Percentiles rank a stretch among this genome's conserved stretches.
These are phyloP conservation scores for Aquilaria agallochum DNA, from an alignment of 441 rosid species.

Conservation along the genomic window DNA sequence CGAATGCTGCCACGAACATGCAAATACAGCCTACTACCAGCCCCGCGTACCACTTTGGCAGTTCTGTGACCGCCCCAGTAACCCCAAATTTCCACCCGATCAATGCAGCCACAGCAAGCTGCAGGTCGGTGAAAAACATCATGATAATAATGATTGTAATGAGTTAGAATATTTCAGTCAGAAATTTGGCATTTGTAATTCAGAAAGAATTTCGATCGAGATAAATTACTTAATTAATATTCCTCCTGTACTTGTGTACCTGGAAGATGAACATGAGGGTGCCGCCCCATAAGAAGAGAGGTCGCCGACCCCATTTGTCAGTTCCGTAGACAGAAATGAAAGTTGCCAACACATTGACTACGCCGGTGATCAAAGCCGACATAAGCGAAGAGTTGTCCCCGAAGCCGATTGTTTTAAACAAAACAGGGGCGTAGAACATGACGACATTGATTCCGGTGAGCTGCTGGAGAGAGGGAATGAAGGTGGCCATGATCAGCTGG, in stretches of 20 bases:
- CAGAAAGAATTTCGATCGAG: too few relatives aligned
- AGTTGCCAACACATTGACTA: neutral
- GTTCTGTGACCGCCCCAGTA: neutral
- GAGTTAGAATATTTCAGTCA: too few relatives aligned
- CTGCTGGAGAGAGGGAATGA: slow-evolving; percentile 5
- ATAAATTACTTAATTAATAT: too few relatives aligned
- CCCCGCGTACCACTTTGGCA: slow-evolving; percentile 15
- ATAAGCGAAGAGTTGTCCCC: neutral
- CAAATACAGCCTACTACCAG: neutral
- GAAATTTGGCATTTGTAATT: too few relatives aligned
- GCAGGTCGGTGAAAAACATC: neutral
- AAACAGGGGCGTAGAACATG: slow-evolving; percentile 9
- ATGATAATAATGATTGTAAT: too few relatives aligned
- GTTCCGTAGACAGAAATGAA: neutral
- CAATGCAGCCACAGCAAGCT: slow-evolving; percentile 7
- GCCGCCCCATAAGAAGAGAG: slow-evolving; percentile 2
- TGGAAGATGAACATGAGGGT: neutral
- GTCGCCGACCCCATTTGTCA: slow-evolving; percentile 3
- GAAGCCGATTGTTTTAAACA: slow-evolving; percentile 4
- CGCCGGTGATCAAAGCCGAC: neutral
- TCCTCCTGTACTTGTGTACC: too few relatives aligned
- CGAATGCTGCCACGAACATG: neutral
- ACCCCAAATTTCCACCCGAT: slow-evolving; percentile 20
- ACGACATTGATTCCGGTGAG: slow-evolving; percentile 4
- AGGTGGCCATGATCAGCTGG: slow-evolving; percentile 7